phyloP scores from a whole-genome alignment of 1,139 yeast species.

The Pichia cactophila region DNA sequence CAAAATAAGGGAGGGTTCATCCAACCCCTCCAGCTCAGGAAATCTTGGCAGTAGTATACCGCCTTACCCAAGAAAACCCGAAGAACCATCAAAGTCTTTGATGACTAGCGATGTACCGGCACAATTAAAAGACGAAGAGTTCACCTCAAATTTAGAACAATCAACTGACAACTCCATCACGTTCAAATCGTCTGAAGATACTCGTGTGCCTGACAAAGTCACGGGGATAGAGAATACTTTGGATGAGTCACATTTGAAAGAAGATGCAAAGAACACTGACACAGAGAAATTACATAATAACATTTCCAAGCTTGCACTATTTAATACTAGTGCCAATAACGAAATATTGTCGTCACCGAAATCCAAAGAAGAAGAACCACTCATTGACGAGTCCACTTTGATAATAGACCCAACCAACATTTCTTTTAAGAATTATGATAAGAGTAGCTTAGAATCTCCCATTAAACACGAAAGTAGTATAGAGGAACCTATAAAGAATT shows the following conservation, averaged over 20 bases:
- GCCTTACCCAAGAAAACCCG: no score
- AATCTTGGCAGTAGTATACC: no score
- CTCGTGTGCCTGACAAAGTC: no score
- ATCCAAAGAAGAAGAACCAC: no score
- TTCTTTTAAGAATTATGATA: background rate
- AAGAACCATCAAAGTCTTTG: no score
- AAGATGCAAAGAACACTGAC: background rate
- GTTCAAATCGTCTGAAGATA: no score
- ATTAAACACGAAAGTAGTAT: background rate
- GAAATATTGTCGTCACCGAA: background rate
- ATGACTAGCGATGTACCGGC: no score
- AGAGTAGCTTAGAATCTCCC: background rate
- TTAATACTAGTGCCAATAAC: background rate
- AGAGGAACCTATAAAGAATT: background rate
- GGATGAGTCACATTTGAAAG: background rate
- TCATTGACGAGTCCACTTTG: background rate
- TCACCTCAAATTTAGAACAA: no score
- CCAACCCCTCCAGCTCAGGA: no score
- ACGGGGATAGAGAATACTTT: background rate
- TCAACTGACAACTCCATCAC: no score
- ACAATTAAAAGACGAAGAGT: no score
- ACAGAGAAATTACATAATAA: background rate
- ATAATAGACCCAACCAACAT: background rate
- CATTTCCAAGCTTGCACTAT: background rate
- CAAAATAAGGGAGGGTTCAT: background rate